Conservation (phyloP, 2,329 filamentous ascomycete genomes). For the Lecanicillium sp. region DNA sequence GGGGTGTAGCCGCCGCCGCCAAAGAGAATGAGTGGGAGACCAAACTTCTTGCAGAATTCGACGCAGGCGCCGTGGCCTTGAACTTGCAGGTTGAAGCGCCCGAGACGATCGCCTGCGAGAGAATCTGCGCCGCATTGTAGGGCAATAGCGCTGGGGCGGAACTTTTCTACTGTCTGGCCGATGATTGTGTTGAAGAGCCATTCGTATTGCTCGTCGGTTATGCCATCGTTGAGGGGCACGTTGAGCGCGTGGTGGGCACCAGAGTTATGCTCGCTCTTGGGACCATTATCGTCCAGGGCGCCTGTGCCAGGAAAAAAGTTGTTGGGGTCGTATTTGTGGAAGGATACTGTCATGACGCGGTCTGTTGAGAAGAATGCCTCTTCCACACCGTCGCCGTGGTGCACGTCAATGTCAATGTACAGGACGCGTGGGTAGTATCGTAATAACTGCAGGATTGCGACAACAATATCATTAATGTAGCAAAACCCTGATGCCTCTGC, state of each 20-base stretch:
- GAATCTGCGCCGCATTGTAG: slow-evolving; percentile 95
- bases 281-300: slow-evolving; percentile 77
- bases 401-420: slow-evolving; percentile 91
- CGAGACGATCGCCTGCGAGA: slow-evolving; percentile 84
- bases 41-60: slow-evolving; percentile 73
- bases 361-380: slow-evolving; percentile 87
- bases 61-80: slow-evolving; percentile 90
- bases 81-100: slow-evolving; percentile 94
- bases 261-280: slow-evolving; percentile 72
- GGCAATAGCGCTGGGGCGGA: slow-evolving; percentile 84
- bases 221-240: slow-evolving; percentile 81
- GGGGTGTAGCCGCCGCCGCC: slow-evolving; percentile 96
- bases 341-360: slow-evolving; percentile 85
- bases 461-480: slow-evolving; percentile 97
- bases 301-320: slow-evolving; percentile 88
- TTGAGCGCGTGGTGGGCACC: slow-evolving; percentile 87
- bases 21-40: slow-evolving; percentile 78
- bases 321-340: slow-evolving; percentile 86
- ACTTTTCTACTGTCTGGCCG: slow-evolving; percentile 68
- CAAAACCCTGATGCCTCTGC: slow-evolving; percentile 92
- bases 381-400: slow-evolving; percentile 86
- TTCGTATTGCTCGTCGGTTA: slow-evolving; percentile 84
- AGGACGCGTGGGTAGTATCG: slow-evolving; percentile 76
- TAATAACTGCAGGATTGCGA: slow-evolving; percentile 83
- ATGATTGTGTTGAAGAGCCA: slow-evolving; percentile 78